Evolutionary conservation across 345 rosid species (phyloP).

Genomic region (Cardamine resedifolia): DNA sequence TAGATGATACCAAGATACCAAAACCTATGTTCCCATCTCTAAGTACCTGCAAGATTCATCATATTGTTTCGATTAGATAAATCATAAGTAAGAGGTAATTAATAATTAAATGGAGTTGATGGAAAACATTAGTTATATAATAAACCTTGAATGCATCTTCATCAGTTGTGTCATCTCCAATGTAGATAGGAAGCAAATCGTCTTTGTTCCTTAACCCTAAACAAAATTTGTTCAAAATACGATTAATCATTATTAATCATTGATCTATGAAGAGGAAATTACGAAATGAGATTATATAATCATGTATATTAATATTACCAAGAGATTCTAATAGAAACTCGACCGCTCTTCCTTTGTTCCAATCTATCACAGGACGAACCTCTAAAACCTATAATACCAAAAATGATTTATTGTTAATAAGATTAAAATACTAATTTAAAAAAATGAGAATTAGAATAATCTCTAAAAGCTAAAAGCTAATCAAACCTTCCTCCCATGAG

Average conservation of each 20-base stretch:
- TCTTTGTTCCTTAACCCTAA: slow-evolving; percentile 65
- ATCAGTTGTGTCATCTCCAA: slow-evolving; percentile 84
- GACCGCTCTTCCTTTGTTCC: slow-evolving; percentile 97
- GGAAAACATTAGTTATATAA: background rate
- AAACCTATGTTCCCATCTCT: slow-evolving; percentile 58
- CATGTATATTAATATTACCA: slow-evolving; percentile 52
- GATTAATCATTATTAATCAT: background rate
- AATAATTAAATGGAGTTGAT: slow-evolving; percentile 20
- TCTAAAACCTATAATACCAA: slow-evolving; percentile 71
- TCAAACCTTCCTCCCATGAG: slow-evolving; percentile 92
- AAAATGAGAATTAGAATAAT: background rate
- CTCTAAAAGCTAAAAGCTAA: background rate
- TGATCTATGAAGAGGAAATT: background rate
- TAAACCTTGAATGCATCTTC: slow-evolving; percentile 90
- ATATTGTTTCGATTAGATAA: background rate
- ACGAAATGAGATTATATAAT: background rate
- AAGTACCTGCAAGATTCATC: slow-evolving; percentile 45
- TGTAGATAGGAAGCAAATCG: slow-evolving; percentile 76
- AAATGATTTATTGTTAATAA: background rate
- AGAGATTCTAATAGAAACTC: slow-evolving; percentile 88
- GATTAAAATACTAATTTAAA: background rate
- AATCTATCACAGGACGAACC: slow-evolving; percentile 88
- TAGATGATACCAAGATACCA: slow-evolving; percentile 79
- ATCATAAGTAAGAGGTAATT: background rate
- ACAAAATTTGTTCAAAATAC: background rate